phyloP scores from a whole-genome alignment of 768 basidiomycete genomes.

The Imleria badia region DNA sequence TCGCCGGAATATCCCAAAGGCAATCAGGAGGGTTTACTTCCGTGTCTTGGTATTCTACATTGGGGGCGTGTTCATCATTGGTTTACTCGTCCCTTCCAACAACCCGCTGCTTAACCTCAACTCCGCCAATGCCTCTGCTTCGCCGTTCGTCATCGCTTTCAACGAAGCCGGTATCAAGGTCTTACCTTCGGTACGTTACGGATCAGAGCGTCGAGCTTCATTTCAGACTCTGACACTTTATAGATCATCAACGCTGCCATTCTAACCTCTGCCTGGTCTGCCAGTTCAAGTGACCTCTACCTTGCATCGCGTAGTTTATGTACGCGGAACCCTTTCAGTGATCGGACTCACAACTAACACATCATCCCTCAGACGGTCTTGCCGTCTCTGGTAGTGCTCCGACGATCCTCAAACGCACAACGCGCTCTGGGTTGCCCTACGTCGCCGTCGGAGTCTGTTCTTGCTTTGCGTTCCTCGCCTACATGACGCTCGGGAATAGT shows the following conservation, averaged over 20 bases:
- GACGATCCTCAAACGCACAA: slow-evolving; percentile 44
- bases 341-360: slow-evolving; percentile 3
- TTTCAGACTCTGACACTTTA: background rate
- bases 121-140: slow-evolving; percentile 41
- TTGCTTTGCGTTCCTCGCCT: slow-evolving; percentile 38
- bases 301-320: slow-evolving; percentile 40
- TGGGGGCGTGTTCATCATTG: slow-evolving; percentile 45
- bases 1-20: slow-evolving; percentile 40
- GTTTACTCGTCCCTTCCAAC: slow-evolving; percentile 50
- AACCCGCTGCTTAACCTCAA: slow-evolving; percentile 40
- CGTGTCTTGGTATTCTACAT: slow-evolving; percentile 40
- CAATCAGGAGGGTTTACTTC: slow-evolving; percentile 45
- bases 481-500: slow-evolving; percentile 39
- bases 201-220: background rate
- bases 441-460: slow-evolving; percentile 35
- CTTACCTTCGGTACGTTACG: slow-evolving; percentile 44
- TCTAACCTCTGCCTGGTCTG: slow-evolving; percentile 46
- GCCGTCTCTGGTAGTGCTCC: slow-evolving; percentile 55
- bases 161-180: slow-evolving; percentile 55
- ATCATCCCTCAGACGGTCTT: slow-evolving; percentile 47
- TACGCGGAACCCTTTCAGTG: slow-evolving; percentile 3
- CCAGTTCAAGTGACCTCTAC: slow-evolving; percentile 41
- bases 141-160: slow-evolving; percentile 61
- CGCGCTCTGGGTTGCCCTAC: slow-evolving; percentile 44
- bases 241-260: slow-evolving; percentile 41